These are phyloP conservation scores for Exophiala viscosa DNA, from an alignment of 2,329 filamentous ascomycete genomes.

Conservation along the genomic window DNA sequence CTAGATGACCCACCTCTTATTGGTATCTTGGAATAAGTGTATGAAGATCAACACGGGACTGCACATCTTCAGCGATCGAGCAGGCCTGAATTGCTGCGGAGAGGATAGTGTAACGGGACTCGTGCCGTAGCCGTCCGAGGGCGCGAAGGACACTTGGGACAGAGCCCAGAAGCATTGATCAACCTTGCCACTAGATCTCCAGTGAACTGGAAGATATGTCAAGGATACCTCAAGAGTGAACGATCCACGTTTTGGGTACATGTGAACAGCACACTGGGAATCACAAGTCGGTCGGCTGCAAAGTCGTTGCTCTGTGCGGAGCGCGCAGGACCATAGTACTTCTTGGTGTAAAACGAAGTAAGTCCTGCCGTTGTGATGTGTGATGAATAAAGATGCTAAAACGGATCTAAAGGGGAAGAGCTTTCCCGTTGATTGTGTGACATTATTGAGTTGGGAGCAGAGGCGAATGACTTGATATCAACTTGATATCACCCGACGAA, in stretches of 20 bases:
- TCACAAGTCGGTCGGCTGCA: too few species aligned
- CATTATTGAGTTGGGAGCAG: background rate
- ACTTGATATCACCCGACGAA: background rate
- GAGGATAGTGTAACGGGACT: conserved; percentile 12
- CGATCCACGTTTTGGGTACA: too few species aligned
- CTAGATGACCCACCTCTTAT: background rate
- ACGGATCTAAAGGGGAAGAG: background rate
- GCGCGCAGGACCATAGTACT: too few species aligned
- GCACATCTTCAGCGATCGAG: background rate
- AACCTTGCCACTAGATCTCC: too few species aligned
- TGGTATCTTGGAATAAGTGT: background rate
- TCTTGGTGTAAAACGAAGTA: too few species aligned
- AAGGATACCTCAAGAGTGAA: too few species aligned
- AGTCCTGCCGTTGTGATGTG: background rate
- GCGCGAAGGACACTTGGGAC: background rate
- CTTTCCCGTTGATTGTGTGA: conserved; percentile 1
- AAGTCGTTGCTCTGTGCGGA: too few species aligned
- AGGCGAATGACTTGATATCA: background rate
- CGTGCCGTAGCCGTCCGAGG: background rate
- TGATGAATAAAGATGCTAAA: background rate
- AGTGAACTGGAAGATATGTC: too few species aligned
- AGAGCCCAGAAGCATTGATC: background rate
- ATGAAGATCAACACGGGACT: background rate
- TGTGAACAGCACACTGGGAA: too few species aligned
- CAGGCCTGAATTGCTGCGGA: background rate